Conservation (phyloP, 1,139 yeast genomes). For the Yamadazyma friedrichii region DNA sequence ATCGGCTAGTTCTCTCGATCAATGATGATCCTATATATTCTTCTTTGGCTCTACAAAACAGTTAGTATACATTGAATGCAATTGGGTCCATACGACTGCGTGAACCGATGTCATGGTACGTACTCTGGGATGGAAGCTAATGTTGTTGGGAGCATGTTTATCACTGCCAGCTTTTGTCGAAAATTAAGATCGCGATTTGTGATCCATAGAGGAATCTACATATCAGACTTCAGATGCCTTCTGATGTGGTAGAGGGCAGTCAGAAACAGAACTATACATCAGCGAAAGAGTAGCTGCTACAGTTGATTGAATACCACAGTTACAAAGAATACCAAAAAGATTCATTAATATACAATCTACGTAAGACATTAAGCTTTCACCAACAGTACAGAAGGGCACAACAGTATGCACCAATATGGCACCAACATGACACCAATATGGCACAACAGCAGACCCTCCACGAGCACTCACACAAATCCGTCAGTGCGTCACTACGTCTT, state of each 20-base stretch:
- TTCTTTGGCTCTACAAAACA: slow-evolving; percentile 39
- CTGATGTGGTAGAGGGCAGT: too few relatives aligned
- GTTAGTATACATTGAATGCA: slow-evolving; percentile 1
- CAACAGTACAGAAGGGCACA: too few relatives aligned
- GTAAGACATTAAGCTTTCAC: neutral
- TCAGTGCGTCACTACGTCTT: too few relatives aligned
- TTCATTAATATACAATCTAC: neutral
- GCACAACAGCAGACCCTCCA: too few relatives aligned
- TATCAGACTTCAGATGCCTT: neutral
- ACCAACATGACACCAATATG: too few relatives aligned
- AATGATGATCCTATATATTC: slow-evolving; percentile 50
- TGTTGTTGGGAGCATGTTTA: slow-evolving; percentile 40
- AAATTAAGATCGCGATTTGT: slow-evolving; percentile 3
- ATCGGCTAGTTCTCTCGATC: slow-evolving; percentile 51
- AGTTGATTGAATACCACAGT: too few relatives aligned
- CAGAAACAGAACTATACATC: too few relatives aligned
- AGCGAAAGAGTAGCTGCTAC: too few relatives aligned
- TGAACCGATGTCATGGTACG: slow-evolving; percentile 14
- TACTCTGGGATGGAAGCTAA: slow-evolving; percentile 49
- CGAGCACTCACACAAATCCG: too few relatives aligned
- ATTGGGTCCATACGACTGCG: neutral
- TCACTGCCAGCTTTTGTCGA: slow-evolving; percentile 6
- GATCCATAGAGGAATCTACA: neutral
- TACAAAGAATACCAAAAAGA: neutral
- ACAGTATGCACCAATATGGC: too few relatives aligned